Conservation (phyloP, 2,329 filamentous ascomycete genomes). For the Sordariomycetes sp. region DNA sequence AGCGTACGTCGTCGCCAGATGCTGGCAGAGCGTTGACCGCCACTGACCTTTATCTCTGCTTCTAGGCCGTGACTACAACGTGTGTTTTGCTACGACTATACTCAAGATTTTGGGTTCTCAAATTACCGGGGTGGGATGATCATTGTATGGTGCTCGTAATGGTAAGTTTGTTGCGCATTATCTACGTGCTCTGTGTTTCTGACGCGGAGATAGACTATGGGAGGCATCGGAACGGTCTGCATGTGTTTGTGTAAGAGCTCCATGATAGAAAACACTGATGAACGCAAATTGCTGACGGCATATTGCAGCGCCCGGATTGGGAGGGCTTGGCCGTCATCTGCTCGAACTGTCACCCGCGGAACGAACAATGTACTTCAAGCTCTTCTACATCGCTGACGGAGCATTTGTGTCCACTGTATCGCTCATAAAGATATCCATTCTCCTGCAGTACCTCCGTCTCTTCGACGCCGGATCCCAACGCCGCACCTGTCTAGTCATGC, state of each 20-base stretch:
- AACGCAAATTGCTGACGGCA: conserved; percentile 5
- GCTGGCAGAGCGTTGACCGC: too few species aligned
- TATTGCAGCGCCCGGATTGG: conserved; percentile 2
- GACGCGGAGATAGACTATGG: neutral
- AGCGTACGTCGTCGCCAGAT: neutral
- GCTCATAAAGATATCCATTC: conserved; percentile 1
- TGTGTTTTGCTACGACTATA: neutral
- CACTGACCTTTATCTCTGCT: neutral
- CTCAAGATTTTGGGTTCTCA: neutral
- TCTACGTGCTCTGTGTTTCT: too few species aligned
- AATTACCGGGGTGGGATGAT: neutral
- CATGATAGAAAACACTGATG: neutral
- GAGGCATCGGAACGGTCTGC: neutral
- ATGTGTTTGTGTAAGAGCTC: neutral
- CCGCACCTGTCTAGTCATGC: conserved; percentile 6
- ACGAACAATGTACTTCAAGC: conserved; percentile 1
- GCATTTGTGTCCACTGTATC: conserved; percentile 1
- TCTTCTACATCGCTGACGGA: conserved; percentile 4
- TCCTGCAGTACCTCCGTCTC: conserved; percentile 11
- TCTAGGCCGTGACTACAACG: neutral
- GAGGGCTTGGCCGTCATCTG: neutral
- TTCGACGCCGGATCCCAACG: conserved; percentile 7
- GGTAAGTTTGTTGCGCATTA: too few species aligned
- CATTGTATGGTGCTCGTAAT: neutral
- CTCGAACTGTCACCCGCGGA: neutral